phyloP scores from a whole-genome alignment of 2,329 filamentous ascomycete genomes.

The Aspergillus felis region DNA sequence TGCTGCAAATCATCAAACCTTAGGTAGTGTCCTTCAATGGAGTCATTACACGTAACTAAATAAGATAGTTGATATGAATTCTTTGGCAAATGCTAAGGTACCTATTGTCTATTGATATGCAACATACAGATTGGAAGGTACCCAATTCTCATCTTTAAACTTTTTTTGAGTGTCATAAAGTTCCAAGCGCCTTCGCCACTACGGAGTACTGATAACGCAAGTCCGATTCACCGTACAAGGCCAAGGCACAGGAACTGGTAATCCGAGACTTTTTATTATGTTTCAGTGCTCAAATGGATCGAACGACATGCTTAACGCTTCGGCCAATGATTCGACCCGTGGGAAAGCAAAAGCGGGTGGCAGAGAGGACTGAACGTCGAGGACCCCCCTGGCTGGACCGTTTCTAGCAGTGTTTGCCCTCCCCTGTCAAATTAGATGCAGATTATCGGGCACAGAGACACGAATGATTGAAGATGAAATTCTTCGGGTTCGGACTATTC shows the following conservation, averaged over 20 bases:
- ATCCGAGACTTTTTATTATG: background rate
- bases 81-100: background rate
- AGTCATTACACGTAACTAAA: background rate
- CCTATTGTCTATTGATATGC: background rate
- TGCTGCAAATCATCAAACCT: slow-evolving; percentile 13
- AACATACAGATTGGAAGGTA: background rate
- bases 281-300: background rate
- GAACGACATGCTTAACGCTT: background rate
- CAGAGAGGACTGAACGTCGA: background rate
- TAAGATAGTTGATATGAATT: background rate
- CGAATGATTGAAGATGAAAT: slow-evolving; percentile 3
- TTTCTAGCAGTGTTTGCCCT: slow-evolving; percentile 3
- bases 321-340: background rate
- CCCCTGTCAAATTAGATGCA: slow-evolving; percentile 14
- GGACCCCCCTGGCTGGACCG: background rate
- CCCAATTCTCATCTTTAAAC: background rate
- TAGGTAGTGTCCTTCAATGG: background rate
- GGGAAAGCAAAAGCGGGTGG: background rate
- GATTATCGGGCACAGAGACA: slow-evolving; percentile 1
- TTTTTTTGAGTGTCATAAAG: background rate
- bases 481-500: background rate
- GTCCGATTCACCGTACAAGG: background rate
- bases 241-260: background rate
- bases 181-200: background rate
- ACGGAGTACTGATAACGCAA: slow-evolving; percentile 3